Conservation (phyloP, 371 early-diverging fungal genomes). For the Mucor saturninus region DNA sequence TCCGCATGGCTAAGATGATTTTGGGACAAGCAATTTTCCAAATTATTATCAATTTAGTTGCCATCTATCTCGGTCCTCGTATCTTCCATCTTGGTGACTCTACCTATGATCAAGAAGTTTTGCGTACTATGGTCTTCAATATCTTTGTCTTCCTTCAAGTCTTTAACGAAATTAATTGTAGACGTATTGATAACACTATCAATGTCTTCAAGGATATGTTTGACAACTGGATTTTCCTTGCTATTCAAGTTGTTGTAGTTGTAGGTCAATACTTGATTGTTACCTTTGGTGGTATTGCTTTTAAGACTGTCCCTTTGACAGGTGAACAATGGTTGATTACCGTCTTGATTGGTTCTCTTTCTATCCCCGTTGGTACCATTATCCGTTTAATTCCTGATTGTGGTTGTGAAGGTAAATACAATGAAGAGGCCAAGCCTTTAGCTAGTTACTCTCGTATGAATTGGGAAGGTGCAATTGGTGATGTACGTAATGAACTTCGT, state of each 20-base stretch:
- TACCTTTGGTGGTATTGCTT: conserved; percentile 88
- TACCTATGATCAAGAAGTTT: conserved; percentile 47
- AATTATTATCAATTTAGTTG: conserved; percentile 64
- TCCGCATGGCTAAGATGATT: conserved; percentile 93
- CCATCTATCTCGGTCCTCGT: conserved; percentile 64
- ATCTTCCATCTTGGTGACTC: conserved; percentile 66
- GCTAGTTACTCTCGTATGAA: conserved; percentile 58
- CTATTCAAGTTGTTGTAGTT: conserved; percentile 73
- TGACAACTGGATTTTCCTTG: conserved; percentile 79
- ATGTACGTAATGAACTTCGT: conserved; percentile 50
- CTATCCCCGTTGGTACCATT: conserved; percentile 85
- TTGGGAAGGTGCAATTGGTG: conserved; percentile 64
- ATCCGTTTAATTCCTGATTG: conserved; percentile 77
- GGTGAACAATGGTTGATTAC: conserved; percentile 84
- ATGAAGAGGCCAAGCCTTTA: conserved; percentile 61
- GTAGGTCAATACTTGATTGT: conserved; percentile 84
- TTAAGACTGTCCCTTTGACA: conserved; percentile 78
- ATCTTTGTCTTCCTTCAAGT: conserved; percentile 94
- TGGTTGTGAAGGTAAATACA: conserved; percentile 50
- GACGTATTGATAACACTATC: conserved; percentile 73
- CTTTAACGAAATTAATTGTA: conserved; percentile 91
- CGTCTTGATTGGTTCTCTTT: conserved; percentile 74
- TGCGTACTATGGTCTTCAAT: conserved; percentile 92
- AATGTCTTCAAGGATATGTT: conserved; percentile 87
- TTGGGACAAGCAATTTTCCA: conserved; percentile 89